A percentile compares a stretch with the other conserved stretches of the same genome.
Conservation (phyloP, 352 stramenopile species). For the Pythium oligandrum region DNA sequence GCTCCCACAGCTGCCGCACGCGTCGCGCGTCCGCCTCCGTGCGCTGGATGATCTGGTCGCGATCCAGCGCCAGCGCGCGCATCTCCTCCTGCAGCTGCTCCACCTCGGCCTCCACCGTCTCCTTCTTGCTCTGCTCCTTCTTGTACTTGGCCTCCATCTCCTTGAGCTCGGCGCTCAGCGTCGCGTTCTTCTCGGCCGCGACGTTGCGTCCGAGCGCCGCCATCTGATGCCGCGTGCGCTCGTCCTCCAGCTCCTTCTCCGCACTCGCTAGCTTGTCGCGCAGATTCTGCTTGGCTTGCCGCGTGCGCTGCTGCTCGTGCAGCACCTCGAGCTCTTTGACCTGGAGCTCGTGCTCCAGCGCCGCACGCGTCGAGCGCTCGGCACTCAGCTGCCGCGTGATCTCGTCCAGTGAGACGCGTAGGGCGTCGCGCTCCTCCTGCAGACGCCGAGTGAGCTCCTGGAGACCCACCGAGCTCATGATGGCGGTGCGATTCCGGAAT, state of each 20-base stretch:
- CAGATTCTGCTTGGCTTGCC: slow-evolving; percentile 43
- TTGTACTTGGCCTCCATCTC: slow-evolving; percentile 51
- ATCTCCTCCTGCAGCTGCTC: slow-evolving; percentile 45
- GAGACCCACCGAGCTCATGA: slow-evolving; percentile 15
- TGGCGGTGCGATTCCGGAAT: background rate
- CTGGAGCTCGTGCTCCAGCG: slow-evolving; percentile 57
- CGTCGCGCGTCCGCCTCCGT: slow-evolving; percentile 70
- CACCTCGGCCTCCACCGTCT: slow-evolving; percentile 41
- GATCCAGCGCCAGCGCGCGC: slow-evolving; percentile 33
- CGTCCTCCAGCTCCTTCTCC: slow-evolving; percentile 62
- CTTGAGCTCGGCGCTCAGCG: slow-evolving; percentile 42
- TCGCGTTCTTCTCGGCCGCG: slow-evolving; percentile 48
- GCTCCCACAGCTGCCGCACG: slow-evolving; percentile 72
- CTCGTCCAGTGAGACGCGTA: slow-evolving; percentile 45
- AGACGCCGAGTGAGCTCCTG: slow-evolving; percentile 56
- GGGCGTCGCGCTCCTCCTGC: slow-evolving; percentile 53
- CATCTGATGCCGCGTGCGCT: slow-evolving; percentile 45
- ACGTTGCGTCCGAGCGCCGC: slow-evolving; percentile 43
- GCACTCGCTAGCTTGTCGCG: slow-evolving; percentile 40
- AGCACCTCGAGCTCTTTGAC: slow-evolving; percentile 62
- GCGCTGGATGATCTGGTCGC: slow-evolving; percentile 54
- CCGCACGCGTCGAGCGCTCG: slow-evolving; percentile 28
- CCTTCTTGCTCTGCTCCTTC: slow-evolving; percentile 61
- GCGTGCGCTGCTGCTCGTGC: slow-evolving; percentile 55
- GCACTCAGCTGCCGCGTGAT: slow-evolving; percentile 35